Percentiles rank a stretch among this genome's conserved stretches.
Conservation (phyloP, 2,329 filamentous ascomycete genomes). For the Phoma sp. region DNA sequence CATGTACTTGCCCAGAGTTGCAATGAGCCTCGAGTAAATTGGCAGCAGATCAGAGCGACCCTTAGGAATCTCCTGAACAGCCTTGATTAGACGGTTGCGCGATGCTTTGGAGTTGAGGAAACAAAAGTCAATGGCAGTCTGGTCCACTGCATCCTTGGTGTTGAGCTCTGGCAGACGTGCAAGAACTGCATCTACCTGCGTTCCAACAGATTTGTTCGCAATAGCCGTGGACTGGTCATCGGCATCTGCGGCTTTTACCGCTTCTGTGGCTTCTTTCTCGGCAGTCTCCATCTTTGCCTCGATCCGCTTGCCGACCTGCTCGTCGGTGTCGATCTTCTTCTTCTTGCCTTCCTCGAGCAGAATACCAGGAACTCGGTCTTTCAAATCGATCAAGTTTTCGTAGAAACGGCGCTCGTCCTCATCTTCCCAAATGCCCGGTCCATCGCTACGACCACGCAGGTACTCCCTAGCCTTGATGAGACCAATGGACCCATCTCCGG, state of each 20-base stretch:
- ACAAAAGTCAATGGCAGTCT: conserved; percentile 94
- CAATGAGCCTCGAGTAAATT: conserved; percentile 88
- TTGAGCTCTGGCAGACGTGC: conserved; percentile 88
- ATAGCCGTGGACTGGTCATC: conserved; percentile 94
- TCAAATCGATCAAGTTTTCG: conserved; percentile 93
- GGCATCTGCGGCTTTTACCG: conserved; percentile 60
- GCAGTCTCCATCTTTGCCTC: conserved; percentile 54
- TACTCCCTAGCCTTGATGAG: conserved; percentile 95
- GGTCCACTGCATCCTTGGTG: conserved; percentile 88
- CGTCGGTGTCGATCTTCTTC: conserved; percentile 83
- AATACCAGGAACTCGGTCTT: conserved; percentile 93
- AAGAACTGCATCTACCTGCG: conserved; percentile 91
- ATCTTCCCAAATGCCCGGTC: conserved; percentile 96
- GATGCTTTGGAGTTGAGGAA: conserved; percentile 99
- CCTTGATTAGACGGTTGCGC: conserved; percentile 89
- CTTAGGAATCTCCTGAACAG: conserved; percentile 92
- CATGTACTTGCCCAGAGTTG: conserved; percentile 92
- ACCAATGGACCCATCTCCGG: conserved; percentile 80
- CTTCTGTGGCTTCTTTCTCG: conserved; percentile 50
- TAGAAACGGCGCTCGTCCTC: conserved; percentile 98
- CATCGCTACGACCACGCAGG: conserved; percentile 85
- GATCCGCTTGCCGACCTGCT: conserved; percentile 78
- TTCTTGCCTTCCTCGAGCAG: conserved; percentile 94
- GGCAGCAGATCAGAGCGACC: conserved; percentile 90
- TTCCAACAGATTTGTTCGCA: conserved; percentile 95